phyloP scores from a whole-genome alignment of 768 basidiomycete genomes.

The Pisolithus sp. region DNA sequence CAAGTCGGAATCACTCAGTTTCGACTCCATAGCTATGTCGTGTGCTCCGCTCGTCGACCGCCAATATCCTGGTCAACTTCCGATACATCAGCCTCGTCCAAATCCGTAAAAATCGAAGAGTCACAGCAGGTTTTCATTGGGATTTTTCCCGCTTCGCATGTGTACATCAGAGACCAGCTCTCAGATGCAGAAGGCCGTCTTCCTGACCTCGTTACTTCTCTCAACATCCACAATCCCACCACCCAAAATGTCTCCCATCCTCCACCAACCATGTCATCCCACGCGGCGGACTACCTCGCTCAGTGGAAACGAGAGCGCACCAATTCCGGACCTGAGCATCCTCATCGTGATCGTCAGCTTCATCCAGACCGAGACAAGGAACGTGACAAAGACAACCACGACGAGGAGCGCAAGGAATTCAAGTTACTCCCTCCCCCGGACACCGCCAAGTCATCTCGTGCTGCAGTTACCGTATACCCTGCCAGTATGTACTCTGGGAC shows the following conservation, averaged over 20 bases:
- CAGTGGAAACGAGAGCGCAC: constrained; percentile 36
- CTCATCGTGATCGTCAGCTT: constrained; percentile 24
- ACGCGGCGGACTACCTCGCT: constrained; percentile 40
- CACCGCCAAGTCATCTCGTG: constrained; percentile 65
- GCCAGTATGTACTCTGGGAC: constrained; percentile 70
- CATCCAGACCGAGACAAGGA: constrained; percentile 41
- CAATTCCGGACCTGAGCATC: constrained; percentile 21
- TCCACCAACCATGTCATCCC: constrained; percentile 25
- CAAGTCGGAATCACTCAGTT: background rate
- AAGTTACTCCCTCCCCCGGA: constrained; percentile 70
- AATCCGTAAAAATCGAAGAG: constrained; percentile 60
- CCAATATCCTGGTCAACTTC: constrained; percentile 62
- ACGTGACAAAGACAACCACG: constrained; percentile 62
- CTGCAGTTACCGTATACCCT: constrained; percentile 66
- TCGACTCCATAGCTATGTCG: constrained; percentile 59
- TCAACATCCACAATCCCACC: constrained; percentile 32
- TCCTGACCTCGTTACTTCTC: constrained; percentile 61
- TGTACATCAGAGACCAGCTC: constrained; percentile 79
- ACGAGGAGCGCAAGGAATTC: constrained; percentile 53
- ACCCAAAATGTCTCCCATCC: constrained; percentile 25
- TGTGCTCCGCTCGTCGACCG: constrained; percentile 65
- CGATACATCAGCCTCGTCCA: constrained; percentile 44
- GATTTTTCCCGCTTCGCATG: constrained; percentile 88
- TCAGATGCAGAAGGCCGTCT: constrained; percentile 85
- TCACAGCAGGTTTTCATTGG: constrained; percentile 88